Evolutionary conservation across 1,284 basidiomycete genomes (phyloP), one percentile per base, ranked within the genome.

Genomic region (Cutaneotrichosporon mucoides): DNA sequence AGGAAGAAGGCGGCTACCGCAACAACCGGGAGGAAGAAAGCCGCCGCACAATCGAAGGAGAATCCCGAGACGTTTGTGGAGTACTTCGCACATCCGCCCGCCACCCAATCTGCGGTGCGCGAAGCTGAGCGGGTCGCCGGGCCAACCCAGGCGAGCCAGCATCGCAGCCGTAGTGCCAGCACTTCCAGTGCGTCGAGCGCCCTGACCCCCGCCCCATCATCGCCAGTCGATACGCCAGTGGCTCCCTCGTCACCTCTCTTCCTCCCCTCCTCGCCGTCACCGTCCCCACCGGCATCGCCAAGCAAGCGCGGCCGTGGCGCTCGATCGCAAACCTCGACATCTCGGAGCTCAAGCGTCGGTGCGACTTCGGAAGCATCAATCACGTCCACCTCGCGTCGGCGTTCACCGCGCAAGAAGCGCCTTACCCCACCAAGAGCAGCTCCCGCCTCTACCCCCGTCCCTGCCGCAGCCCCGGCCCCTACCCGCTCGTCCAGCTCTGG

Each of bases 261-360:
- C n/a, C n/a, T 34, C 9, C 33, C 47, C 3, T 10, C 38, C 6
- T 10, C 12, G 5, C 41, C 38, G 1, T 15, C 55, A 1, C 13
- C 47, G n/a, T 37, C 47, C 3, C 38, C 49, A 38, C 49, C 49
- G 2, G 7, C 41, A 4, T 51, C 55, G 6, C 55, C 55, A n/a
- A 56, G 55, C 35, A 56, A 56, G 41, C 55, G 55, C 37, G 36
- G 37, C 16, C 53, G 53, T 36, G 15, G 35, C 2, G 11, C 44
- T 4, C 44, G 15, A 8, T 45, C 52, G 6, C 37, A 40, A 15
- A 33, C 13, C 37, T n/a, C 6, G 13, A 36, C 46, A 34, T 49
- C 55, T 11, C 34, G 46, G 9, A 34, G 38, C 10, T 7, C 24
- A 4, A 49, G 45, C 6, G 37, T 45, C 2, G 13, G 37, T 9